These are phyloP conservation scores for Hanseniaspora meyeri DNA, from an alignment of 805 yeast species.

Conservation along the genomic window DNA sequence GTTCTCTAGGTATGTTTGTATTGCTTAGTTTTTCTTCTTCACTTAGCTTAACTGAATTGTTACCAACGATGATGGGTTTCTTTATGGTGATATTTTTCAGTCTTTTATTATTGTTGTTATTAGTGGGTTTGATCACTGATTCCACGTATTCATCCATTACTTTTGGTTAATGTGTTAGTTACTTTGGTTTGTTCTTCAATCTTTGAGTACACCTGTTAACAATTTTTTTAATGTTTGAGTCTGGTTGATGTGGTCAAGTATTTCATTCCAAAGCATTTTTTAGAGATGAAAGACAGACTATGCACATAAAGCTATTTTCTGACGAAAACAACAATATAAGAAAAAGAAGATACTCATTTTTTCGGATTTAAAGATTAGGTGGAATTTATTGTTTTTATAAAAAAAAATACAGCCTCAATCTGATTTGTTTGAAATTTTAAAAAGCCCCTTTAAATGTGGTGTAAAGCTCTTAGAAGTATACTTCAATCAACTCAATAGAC, in stretches of 20 bases:
- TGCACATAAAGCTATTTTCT: too few relatives aligned
- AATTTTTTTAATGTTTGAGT: not conserved
- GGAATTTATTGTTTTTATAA: too few relatives aligned
- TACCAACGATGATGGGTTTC: slow-evolving; percentile 73
- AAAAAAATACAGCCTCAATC: too few relatives aligned
- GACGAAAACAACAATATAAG: not conserved
- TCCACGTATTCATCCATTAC: slow-evolving; percentile 4
- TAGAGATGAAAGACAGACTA: too few relatives aligned
- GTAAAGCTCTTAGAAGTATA: not conserved
- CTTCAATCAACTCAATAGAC: too few relatives aligned
- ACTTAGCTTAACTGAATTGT: slow-evolving; percentile 58
- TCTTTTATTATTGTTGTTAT: slow-evolving; percentile 19
- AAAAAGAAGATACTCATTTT: too few relatives aligned
- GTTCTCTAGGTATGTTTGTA: slow-evolving; percentile 62
- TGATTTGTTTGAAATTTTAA: too few relatives aligned
- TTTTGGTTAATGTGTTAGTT: not conserved
- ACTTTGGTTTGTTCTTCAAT: not conserved
- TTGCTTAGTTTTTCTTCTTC: slow-evolving; percentile 32
- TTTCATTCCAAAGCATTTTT: not conserved
- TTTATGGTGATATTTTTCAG: slow-evolving; percentile 51
- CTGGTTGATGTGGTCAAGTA: not conserved
- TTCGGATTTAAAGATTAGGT: too few relatives aligned
- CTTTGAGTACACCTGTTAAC: not conserved
- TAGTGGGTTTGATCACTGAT: not conserved
- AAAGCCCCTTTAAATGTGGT: not conserved